Evolutionary conservation across 305 asterid genomes (phyloP), one percentile per base, ranked within the genome.

Genomic region (Solanum hybrid): DNA sequence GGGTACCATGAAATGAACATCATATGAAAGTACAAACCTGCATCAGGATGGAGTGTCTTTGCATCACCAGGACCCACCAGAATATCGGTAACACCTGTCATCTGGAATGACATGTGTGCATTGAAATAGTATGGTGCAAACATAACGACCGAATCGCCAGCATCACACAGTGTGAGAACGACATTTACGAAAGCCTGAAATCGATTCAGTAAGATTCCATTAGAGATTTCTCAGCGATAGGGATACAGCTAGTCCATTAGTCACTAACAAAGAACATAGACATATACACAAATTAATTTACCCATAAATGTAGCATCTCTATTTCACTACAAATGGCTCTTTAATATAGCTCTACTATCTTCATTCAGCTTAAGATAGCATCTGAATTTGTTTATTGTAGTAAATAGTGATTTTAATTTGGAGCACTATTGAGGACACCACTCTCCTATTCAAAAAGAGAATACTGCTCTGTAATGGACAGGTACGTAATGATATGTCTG

Each of bases 81-180:
- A 93, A 96, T 98, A 91, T 96, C 66, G 4, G 99, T 96, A 9
- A 96, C 97, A 38, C 99, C 99, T 60, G 99, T 98, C 99, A 98
- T 98, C 92, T 98, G 99, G 95, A 98, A 96, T 5, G 99, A 92
- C 99, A 96, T 98, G 95, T 95, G 94, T 27, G 99, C 93, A 89
- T 98, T 98, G 97, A 96, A 98, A 95, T 96, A 98, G 95, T 98
- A 98, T 2, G 99, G 99, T 35, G 99, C 98, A 91, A 96, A 98
- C 98, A 98, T 98, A 80, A 98, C 91, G 7, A 96, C 98, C 4
- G 96, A 94, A 88, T 98, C 99, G 35, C 96, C 97, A 86, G 99
- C 95, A 91, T 97, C 99, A 81, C 99, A 97, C 75, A 97, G 90
- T 35, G 99, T 91, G 88, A 97, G 98, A 89, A 94, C 99, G 60